Evolutionary conservation across 805 yeast genomes (phyloP), one percentile per base, ranked within the genome.

Genomic region (Danielia oregonensis): DNA sequence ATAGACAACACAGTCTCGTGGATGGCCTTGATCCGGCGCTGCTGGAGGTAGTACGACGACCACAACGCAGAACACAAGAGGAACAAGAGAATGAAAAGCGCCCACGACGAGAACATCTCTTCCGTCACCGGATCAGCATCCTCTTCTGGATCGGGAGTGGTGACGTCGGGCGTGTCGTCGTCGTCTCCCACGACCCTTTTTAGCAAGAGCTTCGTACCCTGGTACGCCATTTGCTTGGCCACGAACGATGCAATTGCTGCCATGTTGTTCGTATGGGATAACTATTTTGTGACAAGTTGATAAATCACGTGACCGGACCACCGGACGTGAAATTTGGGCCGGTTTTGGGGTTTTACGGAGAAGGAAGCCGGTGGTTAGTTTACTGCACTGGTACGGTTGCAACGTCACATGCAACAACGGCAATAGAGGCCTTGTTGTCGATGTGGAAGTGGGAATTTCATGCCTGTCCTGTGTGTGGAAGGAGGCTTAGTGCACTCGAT

Each of bases 91-190:
- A 93, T 94, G 60, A 88, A 89, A 19, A 93, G 65, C 0, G 98
- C 97, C 99, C 98, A 93, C 0, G 97, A 87, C 4, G 95, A 85
- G 59, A 88, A 93, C 49, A 93, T 87, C 59, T 93, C 99, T 51
- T 91, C 96, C 3, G 91, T 79, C 14, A 87, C 83, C 0, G 97
- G 96, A 52, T 86, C 87, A 5, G 81, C 71, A 19, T 70, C 76
- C 10, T 72, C 82, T 23, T 79, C 86, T 14, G 59, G 57, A 47
- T 74, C 85, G 0, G 79, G 77, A 12, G 72, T 54, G 1, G 68
- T 44, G 16, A 57, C 43, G 19, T 65, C 71, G 17, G 70, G 67
- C 2, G 51, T 37, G 26, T 67, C 72, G 14, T 37, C 51, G 15
- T 46, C 57, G 6, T 43, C 53, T 8, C 44, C 30, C 13, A 57